Conservation (phyloP, 2,329 filamentous ascomycete species). For the Phyllosticta ampelicida region DNA sequence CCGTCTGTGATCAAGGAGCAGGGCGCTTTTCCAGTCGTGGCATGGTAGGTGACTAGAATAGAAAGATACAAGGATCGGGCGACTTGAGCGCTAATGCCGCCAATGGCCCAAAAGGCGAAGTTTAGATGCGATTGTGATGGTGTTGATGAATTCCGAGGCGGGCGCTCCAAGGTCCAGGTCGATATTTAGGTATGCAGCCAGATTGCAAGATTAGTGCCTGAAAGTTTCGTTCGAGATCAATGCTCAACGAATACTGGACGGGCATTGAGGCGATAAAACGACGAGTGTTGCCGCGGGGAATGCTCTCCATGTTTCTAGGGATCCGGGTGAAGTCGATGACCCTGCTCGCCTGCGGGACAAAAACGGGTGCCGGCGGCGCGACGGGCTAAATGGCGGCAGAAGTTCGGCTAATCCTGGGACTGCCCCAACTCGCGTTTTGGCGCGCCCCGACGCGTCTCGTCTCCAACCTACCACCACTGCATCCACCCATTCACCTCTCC, state of each 20-base stretch:
- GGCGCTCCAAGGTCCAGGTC: neutral
- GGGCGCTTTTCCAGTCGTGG: neutral
- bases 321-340: neutral
- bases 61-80: neutral
- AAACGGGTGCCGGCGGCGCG: neutral
- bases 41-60: neutral
- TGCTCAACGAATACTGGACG: too few relatives aligned
- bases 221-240: neutral
- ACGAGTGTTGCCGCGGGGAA: neutral
- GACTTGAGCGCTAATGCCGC: neutral
- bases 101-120: neutral
- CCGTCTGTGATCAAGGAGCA: neutral
- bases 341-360: neutral
- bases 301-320: neutral
- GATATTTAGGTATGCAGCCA: too few relatives aligned
- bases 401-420: neutral
- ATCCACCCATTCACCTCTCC: neutral
- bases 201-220: neutral
- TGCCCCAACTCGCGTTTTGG: neutral
- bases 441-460: neutral
- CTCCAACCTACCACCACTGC: neutral
- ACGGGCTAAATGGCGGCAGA: neutral
- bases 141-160: neutral
- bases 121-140: neutral
- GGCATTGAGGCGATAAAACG: too few relatives aligned